A percentile compares a stretch with the other conserved stretches of the same genome.
These are phyloP conservation scores for Trichosporon ovoides DNA, from an alignment of 1,284 basidiomycete genomes.

Conservation along the genomic window DNA sequence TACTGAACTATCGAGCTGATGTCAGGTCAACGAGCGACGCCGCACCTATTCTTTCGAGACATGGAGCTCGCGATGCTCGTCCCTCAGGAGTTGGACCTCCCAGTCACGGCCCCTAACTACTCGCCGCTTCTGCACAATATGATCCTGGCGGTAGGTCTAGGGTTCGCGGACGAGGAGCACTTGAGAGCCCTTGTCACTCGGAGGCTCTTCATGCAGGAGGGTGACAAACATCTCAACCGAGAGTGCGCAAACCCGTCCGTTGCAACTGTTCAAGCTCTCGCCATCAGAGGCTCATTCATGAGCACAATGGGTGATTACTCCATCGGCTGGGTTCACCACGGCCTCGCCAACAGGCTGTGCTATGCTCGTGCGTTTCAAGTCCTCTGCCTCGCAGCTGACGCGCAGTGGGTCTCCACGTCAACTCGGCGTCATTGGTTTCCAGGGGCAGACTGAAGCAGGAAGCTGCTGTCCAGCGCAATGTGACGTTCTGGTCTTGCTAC, in stretches of 20 bases:
- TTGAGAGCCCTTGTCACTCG: slow-evolving; percentile 54
- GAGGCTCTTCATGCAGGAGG: slow-evolving; percentile 54
- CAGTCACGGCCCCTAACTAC: slow-evolving; percentile 55
- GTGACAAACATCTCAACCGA: slow-evolving; percentile 56
- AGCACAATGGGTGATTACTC: slow-evolving; percentile 47
- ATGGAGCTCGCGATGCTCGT: slow-evolving; percentile 16
- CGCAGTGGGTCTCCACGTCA: slow-evolving; percentile 29
- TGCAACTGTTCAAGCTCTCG: slow-evolving; percentile 58
- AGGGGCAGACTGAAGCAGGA: slow-evolving; percentile 22
- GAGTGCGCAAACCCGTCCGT: slow-evolving; percentile 59
- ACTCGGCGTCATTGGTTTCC: slow-evolving; percentile 19
- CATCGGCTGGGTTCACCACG: slow-evolving; percentile 28
- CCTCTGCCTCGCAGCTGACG: background rate
- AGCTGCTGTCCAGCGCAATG: slow-evolving; percentile 20
- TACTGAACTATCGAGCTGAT: background rate
- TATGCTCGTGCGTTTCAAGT: slow-evolving; percentile 24
- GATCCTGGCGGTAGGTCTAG: slow-evolving; percentile 57
- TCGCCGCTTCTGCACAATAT: slow-evolving; percentile 67
- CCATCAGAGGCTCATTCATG: slow-evolving; percentile 58
- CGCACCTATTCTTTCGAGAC: slow-evolving; percentile 23
- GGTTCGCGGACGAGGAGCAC: slow-evolving; percentile 56
- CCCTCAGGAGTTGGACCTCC: slow-evolving; percentile 41
- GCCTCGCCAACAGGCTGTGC: slow-evolving; percentile 23
- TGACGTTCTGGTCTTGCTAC: slow-evolving; percentile 31
- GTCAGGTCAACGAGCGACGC: slow-evolving; percentile 12